Evolutionary conservation across 1,139 yeast genomes (phyloP).

Genomic region (Wickerhamiella pararugosa): DNA sequence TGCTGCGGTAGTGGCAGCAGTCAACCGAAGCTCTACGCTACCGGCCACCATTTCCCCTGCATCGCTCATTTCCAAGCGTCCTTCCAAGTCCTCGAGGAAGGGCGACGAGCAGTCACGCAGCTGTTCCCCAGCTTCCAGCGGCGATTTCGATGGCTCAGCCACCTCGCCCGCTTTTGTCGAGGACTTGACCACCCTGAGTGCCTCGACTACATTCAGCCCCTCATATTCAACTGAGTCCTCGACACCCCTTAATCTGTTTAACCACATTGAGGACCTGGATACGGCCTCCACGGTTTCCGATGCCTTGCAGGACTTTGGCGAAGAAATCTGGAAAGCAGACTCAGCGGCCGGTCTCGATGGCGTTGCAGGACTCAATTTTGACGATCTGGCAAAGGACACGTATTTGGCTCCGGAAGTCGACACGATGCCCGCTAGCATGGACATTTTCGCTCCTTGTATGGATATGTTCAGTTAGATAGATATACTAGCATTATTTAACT

Average conservation of each 20-base stretch:
- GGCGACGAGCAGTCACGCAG: neutral
- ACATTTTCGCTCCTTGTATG: slow-evolving; percentile 5
- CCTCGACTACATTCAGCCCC: slow-evolving; percentile 1
- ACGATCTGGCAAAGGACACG: slow-evolving; percentile 1
- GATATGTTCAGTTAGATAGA: slow-evolving; percentile 5
- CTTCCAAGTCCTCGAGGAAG: neutral
- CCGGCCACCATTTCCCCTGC: slow-evolving; percentile 7
- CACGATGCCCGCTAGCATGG: neutral
- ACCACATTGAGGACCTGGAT: slow-evolving; percentile 2
- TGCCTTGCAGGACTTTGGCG: neutral
- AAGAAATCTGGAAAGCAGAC: slow-evolving; percentile 1
- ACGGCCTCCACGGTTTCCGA: neutral
- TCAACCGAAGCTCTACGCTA: neutral
- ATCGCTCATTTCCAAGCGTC: slow-evolving; percentile 6
- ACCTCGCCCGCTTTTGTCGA: neutral
- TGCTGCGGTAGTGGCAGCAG: slow-evolving; percentile 3
- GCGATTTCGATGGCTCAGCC: neutral
- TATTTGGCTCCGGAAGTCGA: slow-evolving; percentile 2
- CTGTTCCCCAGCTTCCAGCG: slow-evolving; percentile 1
- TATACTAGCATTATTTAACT: neutral
- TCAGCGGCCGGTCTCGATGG: slow-evolving; percentile 5
- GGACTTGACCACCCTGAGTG: neutral
- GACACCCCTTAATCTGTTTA: slow-evolving; percentile 5
- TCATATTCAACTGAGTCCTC: neutral
- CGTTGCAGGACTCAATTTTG: slow-evolving; percentile 5